Conservation (phyloP, 208 protist species). For the Angomonas deanei region DNA sequence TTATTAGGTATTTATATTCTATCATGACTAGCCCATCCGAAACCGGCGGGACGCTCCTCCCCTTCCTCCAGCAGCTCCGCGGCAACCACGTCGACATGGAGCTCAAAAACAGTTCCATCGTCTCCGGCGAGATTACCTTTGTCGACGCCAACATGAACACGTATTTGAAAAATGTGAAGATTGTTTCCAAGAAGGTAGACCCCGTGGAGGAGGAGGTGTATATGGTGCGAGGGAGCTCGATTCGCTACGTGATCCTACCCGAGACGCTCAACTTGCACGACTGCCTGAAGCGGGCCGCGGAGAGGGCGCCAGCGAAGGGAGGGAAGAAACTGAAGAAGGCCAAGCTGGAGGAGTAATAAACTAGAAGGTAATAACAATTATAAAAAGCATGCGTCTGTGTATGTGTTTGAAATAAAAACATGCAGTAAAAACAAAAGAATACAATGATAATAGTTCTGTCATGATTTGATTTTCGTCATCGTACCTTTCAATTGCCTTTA, state of each 20-base stretch:
- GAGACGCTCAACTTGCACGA: constrained; percentile 90
- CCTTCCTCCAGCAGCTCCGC: constrained; percentile 97
- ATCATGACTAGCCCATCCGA: not conserved
- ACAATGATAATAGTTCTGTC: not conserved
- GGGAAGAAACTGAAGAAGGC: not conserved
- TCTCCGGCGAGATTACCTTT: constrained; percentile 82
- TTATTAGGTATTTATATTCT: not conserved
- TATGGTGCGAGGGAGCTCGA: constrained; percentile 96
- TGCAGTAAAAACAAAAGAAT: not conserved
- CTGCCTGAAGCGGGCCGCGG: constrained; percentile 93
- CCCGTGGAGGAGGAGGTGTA: constrained; percentile 94
- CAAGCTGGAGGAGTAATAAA: not conserved
- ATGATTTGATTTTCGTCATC: not conserved
- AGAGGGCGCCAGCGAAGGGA: constrained; percentile 32
- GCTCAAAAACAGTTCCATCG: constrained; percentile 98
- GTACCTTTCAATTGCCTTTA: not conserved
- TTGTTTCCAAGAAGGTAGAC: constrained; percentile 95
- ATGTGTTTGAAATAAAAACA: not conserved
- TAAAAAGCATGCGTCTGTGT: not conserved
- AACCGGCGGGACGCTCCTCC: constrained; percentile 41
- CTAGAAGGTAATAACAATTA: not conserved
- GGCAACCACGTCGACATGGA: constrained; percentile 98
- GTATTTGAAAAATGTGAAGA: constrained; percentile 96
- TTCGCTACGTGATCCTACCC: constrained; percentile 97
- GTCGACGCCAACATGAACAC: constrained; percentile 97